A percentile compares a stretch with the other conserved stretches of the same genome.
Conservation (phyloP, 257 asterid species). For the Nicotiana tabacum region DNA sequence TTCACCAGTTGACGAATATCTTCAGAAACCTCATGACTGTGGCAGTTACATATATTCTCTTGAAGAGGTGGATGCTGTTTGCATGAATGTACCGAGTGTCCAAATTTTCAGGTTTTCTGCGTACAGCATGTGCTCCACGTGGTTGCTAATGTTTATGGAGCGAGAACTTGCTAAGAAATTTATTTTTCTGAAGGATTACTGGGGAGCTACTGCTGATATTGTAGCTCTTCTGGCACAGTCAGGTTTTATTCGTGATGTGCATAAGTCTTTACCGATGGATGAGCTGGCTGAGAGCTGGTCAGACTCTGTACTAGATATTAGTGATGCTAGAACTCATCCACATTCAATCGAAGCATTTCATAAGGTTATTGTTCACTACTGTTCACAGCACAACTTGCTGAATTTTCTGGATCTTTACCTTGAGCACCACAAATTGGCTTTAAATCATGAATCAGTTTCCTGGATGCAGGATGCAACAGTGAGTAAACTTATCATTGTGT, state of each 20-base stretch:
- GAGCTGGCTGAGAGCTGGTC: conserved; percentile 47
- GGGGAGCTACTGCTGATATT: conserved; percentile 64
- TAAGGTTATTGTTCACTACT: conserved; percentile 66
- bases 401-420: conserved; percentile 85
- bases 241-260: conserved; percentile 51
- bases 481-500: conserved; percentile 30
- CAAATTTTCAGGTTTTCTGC: conserved; percentile 60
- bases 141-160: conserved; percentile 79
- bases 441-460: conserved; percentile 59
- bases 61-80: conserved; percentile 72
- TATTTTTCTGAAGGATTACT: conserved; percentile 67
- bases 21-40: conserved; percentile 32
- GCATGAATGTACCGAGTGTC: conserved; percentile 62
- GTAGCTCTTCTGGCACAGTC: conserved; percentile 78
- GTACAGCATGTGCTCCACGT: conserved; percentile 46
- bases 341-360: conserved; percentile 67
- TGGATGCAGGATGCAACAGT: conserved; percentile 70
- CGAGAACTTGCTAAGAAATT: conserved; percentile 74
- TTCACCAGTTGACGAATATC: conserved; percentile 39
- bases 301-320: conserved; percentile 43
- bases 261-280: conserved; percentile 33
- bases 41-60: conserved; percentile 51
- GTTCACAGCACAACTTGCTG: conserved; percentile 75
- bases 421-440: conserved; percentile 77
- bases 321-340: conserved; percentile 45